phyloP scores from a whole-genome alignment of 306 rosid species.

The Spatholobus suberectus region DNA sequence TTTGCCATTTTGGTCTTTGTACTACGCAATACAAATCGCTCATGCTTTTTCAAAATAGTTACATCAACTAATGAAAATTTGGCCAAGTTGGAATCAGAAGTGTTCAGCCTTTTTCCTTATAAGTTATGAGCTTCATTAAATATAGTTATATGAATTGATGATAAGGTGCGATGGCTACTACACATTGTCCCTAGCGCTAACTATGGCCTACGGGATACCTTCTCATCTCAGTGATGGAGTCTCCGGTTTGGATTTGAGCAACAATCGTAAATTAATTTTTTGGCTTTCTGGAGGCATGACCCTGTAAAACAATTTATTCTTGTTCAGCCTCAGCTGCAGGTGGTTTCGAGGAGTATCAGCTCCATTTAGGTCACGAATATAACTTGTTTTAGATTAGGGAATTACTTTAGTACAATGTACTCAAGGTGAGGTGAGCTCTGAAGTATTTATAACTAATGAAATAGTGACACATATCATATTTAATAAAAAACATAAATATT shows the following conservation, averaged over 20 bases:
- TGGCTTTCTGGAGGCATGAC: not conserved
- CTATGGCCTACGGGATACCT: too few species aligned
- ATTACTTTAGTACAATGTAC: not conserved
- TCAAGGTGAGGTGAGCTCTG: not conserved
- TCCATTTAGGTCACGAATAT: not conserved
- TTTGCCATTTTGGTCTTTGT: not conserved
- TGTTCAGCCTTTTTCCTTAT: not conserved
- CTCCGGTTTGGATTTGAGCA: not conserved
- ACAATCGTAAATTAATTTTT: not conserved
- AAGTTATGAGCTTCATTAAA: too few species aligned
- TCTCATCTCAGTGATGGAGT: too few species aligned
- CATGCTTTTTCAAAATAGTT: not conserved
- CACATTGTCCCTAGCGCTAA: too few species aligned
- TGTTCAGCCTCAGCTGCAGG: too few species aligned
- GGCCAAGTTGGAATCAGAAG: not conserved
- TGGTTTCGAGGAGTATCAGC: not conserved
- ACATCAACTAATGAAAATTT: not conserved
- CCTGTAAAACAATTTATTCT: not conserved
- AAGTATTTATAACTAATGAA: not conserved
- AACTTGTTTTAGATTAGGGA: not conserved
- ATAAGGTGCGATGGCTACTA: not conserved
- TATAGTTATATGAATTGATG: not conserved
- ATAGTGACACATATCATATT: not conserved
- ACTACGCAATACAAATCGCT: not conserved
- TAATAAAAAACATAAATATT: not conserved